Percentiles rank a stretch among this genome's conserved stretches.
Conservation (phyloP, 495 filamentous ascomycete genomes). For the Penicillium soppii region DNA sequence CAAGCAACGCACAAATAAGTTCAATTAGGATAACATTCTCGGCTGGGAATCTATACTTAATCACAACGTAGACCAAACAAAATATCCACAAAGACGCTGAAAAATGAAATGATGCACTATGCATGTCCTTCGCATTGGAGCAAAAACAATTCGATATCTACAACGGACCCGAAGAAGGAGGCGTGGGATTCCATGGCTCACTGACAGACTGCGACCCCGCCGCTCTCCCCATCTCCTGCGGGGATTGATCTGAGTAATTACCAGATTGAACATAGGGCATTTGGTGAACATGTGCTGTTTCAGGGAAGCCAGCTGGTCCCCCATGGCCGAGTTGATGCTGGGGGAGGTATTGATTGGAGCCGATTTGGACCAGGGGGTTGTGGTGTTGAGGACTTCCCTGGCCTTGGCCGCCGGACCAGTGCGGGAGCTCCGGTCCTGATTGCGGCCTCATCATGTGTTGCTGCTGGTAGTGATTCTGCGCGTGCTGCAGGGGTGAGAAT, state of each 20-base stretch:
- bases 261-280: neutral
- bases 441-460: conserved; percentile 11
- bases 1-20: neutral
- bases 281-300: neutral
- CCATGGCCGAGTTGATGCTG: neutral
- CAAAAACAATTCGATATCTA: neutral
- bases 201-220: conserved; percentile 26
- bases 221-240: neutral
- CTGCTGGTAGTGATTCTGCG: conserved; percentile 12
- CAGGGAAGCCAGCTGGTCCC: neutral
- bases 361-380: conserved; percentile 12
- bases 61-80: neutral
- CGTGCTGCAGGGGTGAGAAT: conserved; percentile 10
- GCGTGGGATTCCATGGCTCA: conserved; percentile 22
- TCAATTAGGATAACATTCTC: neutral
- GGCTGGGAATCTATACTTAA: neutral
- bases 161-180: conserved; percentile 9
- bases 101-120: neutral
- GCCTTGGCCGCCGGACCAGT: neutral
- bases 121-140: neutral
- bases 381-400: conserved; percentile 9
- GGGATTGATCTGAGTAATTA: neutral
- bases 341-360: conserved; percentile 11
- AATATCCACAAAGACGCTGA: neutral
- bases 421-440: neutral